Evolutionary conservation across 768 basidiomycete species (phyloP).

Genomic region (Jaapia argillacea): DNA sequence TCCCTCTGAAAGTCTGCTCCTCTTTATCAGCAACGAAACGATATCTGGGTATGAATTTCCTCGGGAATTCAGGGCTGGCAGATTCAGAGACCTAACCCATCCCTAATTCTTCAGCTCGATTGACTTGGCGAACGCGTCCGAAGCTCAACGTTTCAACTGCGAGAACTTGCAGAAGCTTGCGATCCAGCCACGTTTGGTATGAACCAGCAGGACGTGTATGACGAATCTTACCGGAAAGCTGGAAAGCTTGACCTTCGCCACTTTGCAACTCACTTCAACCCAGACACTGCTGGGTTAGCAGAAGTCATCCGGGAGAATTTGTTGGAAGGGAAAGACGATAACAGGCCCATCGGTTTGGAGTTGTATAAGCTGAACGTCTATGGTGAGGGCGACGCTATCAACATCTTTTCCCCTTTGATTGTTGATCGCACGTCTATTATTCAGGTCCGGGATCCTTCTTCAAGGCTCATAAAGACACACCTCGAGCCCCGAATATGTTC

Average conservation of each 20-base stretch:
- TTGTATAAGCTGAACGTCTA: conserved; percentile 20
- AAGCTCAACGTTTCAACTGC: no score
- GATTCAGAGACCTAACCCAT: no score
- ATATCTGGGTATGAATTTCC: no score
- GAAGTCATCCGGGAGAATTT: conserved; percentile 1
- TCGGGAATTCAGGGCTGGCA: no score
- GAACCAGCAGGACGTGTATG: conserved; percentile 17
- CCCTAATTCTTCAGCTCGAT: no score
- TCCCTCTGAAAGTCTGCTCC: no score
- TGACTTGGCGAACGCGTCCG: no score
- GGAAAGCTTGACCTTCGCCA: conserved; percentile 17
- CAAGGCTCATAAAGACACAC: conserved; percentile 19
- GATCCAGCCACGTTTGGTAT: conserved; percentile 19
- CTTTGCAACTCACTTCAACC: conserved; percentile 3
- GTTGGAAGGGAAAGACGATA: conserved; percentile 2
- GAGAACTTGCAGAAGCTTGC: conserved; percentile 14
- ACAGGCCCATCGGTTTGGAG: conserved; percentile 9
- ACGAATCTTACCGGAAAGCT: conserved; percentile 23
- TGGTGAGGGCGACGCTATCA: conserved; percentile 8
- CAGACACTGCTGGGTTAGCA: conserved; percentile 3
- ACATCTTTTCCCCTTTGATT: no score
- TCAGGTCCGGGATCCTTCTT: conserved; percentile 16
- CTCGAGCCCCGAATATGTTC: conserved; percentile 12
- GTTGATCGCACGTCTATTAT: neutral
- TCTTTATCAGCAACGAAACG: no score